phyloP scores from a whole-genome alignment of 257 asterid genomes.

The Jacaranda copaia region DNA sequence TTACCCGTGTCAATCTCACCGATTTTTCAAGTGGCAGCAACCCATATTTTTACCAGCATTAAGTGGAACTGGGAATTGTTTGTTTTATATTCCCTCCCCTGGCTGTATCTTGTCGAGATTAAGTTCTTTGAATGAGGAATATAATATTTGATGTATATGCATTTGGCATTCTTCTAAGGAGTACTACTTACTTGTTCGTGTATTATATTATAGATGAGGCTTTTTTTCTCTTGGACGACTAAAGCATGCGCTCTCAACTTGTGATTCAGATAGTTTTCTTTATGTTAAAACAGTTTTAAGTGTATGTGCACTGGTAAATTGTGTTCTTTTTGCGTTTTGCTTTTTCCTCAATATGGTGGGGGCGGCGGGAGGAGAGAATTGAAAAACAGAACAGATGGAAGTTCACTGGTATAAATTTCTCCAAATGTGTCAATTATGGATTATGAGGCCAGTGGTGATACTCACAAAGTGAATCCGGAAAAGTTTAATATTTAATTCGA shows the following conservation, averaged over 20 bases:
- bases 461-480: too few species aligned
- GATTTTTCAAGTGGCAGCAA: constrained; percentile 37
- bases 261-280: background rate
- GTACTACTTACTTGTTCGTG: constrained; percentile 31
- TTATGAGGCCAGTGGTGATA: too few species aligned
- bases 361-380: too few species aligned
- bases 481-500: too few species aligned
- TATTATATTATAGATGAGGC: constrained; percentile 20
- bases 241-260: background rate
- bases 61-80: constrained; percentile 42
- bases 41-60: constrained; percentile 32
- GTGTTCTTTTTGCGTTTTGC: too few species aligned
- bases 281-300: too few species aligned
- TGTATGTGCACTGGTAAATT: too few species aligned
- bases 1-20: constrained; percentile 25
- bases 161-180: constrained; percentile 25
- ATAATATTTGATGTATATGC: constrained; percentile 42
- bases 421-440: too few species aligned
- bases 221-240: background rate
- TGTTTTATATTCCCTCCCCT: constrained; percentile 31
- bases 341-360: too few species aligned
- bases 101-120: constrained; percentile 28
- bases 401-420: too few species aligned
- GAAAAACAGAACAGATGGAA: too few species aligned
- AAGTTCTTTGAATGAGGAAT: constrained; percentile 31